Evolutionary conservation across 164 flowering plant species (phyloP), one percentile per base, ranked within the genome.

Genomic region (Stephania yunnanensis): DNA sequence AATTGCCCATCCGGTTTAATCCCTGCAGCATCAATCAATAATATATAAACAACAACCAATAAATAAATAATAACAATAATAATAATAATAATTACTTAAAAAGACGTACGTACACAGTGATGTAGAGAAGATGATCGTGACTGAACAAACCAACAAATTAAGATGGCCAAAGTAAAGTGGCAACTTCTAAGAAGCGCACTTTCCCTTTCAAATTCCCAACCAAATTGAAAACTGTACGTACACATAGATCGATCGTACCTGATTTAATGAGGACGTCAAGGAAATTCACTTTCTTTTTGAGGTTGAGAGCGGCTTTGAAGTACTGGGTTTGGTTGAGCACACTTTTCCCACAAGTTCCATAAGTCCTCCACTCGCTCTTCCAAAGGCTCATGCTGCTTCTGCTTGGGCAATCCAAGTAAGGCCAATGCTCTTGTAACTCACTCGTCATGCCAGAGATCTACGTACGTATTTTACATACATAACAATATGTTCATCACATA

Each of bases 321-420:
- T 85, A 87, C 3, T 9, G 69, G 53, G 80, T 76, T 50, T 87
- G 84, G 64, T 78, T 67, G 22, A 85, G 82, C 46, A 80, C 75
- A 36, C 85, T 71, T 76, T 81, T 81, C 0, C 86, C 81, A 78
- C 89, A 87, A 10, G 82, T 84, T 10, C 87, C 89, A 19, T 84
- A 84, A 36, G 79, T 84, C 20, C 73, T 73, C 89, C 89, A 87
- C 76, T 87, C 87, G 19, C 83, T 82, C 10, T 69, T 25, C 89
- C 86, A 87, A 10, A 85, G 78, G 45, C 58, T 53, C 4, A 25
- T 19, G 8, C 80, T 83, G 25, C 80, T 71, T 58, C 66, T 69
- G 55, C 81, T 79, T n/a, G 85, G 84, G 71, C 87, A 85, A 25
- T 81, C 61, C 5, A 87, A 78, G 0, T 87, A 30, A 17, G 87